A percentile compares a stretch with the other conserved stretches of the same genome.
phyloP scores from a whole-genome alignment of 768 basidiomycete species.

The Rhodotorula babjevae region DNA sequence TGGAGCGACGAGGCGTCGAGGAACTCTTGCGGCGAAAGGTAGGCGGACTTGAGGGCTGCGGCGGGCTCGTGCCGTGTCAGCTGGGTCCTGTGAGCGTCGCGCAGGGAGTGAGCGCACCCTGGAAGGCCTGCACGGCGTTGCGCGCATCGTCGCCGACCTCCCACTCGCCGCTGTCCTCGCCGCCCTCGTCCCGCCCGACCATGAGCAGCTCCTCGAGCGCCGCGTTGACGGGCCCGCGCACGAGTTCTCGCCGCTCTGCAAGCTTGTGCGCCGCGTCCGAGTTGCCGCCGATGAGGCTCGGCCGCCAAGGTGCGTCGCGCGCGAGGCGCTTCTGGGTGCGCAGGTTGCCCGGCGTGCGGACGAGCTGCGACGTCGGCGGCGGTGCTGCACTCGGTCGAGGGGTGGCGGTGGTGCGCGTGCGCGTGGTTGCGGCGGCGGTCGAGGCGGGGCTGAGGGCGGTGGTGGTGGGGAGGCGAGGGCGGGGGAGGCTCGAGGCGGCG shows the following conservation, averaged over 20 bases:
- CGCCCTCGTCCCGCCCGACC: constrained; percentile 4
- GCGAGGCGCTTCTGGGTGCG: background rate
- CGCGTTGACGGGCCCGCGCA: background rate
- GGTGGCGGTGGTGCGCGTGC: background rate
- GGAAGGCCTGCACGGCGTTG: background rate
- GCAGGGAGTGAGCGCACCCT: background rate
- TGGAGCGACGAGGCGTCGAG: background rate
- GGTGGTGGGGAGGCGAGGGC: no score
- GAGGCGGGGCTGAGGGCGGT: background rate
- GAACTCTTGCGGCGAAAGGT: background rate
- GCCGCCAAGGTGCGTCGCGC: background rate
- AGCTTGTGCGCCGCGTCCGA: background rate
- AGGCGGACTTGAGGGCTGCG: background rate
- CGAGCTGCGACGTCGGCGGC: background rate
- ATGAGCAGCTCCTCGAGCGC: constrained; percentile 6
- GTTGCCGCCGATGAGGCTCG: background rate
- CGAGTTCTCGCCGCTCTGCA: background rate
- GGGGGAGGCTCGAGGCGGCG: no score
- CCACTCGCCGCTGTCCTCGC: constrained; percentile 5
- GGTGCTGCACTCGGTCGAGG: no score
- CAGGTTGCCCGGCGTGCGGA: background rate
- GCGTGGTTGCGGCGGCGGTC: no score
- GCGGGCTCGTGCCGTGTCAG: background rate
- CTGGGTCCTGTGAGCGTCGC: background rate
- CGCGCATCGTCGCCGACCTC: background rate